phyloP scores from a whole-genome alignment of 2,329 filamentous ascomycete genomes.

The Boeremia lycopersici region DNA sequence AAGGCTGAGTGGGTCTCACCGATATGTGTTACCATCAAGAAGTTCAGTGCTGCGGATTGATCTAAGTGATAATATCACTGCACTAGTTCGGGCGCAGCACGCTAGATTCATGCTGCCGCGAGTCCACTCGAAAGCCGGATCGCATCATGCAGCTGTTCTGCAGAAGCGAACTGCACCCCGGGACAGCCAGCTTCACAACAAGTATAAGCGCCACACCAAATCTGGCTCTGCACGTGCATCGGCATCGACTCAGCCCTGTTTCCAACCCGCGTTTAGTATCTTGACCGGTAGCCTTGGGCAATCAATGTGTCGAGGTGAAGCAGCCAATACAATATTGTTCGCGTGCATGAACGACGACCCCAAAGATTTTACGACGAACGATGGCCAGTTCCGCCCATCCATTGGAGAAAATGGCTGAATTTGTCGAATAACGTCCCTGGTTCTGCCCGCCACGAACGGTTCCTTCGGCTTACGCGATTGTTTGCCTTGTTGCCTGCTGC shows the following conservation, averaged over 20 bases:
- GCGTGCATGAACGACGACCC: background rate
- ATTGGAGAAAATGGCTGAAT: background rate
- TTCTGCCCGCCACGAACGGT: background rate
- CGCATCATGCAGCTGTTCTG: background rate
- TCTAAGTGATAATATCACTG: background rate
- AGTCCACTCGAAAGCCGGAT: background rate
- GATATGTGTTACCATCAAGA: background rate
- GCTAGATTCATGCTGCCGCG: background rate
- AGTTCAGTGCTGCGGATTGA: background rate
- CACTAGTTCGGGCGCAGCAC: background rate
- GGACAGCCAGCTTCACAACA: background rate
- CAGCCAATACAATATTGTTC: background rate
- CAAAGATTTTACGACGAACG: background rate
- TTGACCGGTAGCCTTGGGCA: background rate
- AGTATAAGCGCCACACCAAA: background rate
- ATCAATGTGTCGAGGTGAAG: background rate
- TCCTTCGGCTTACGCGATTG: background rate
- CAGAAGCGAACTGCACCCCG: background rate
- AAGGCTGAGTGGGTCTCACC: background rate
- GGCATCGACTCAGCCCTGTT: background rate
- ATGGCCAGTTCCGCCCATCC: background rate
- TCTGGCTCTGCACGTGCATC: background rate
- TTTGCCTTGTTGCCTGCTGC: constrained; percentile 5
- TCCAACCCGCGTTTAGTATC: background rate
- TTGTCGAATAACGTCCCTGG: background rate